A percentile compares a stretch with the other conserved stretches of the same genome.
Evolutionary conservation across 371 early-diverging fungal species (phyloP).

Genomic region (Mortierella sp.): DNA sequence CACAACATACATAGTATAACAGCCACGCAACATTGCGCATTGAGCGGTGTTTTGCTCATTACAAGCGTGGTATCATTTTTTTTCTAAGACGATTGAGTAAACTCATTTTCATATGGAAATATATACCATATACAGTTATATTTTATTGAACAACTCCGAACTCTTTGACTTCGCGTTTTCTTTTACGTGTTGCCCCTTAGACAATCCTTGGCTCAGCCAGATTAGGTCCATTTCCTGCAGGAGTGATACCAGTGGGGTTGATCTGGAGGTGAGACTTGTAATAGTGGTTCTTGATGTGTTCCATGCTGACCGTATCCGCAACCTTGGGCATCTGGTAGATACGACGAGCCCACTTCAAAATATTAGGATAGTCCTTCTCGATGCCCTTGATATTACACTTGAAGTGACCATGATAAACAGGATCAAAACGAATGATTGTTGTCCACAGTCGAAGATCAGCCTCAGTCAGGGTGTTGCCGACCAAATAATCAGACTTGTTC

Average conservation of each 20-base stretch:
- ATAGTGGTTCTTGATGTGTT: conserved; percentile 95
- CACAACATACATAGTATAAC: too few species aligned
- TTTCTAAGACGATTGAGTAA: too few species aligned
- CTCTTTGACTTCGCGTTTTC: too few species aligned
- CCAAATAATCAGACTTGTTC: conserved; percentile 76
- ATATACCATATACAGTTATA: too few species aligned
- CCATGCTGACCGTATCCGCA: conserved; percentile 87
- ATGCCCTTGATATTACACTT: conserved; percentile 90
- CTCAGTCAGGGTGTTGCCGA: conserved; percentile 86
- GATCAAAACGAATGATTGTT: conserved; percentile 91
- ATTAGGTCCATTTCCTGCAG: conserved; percentile 86
- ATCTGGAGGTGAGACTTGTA: conserved; percentile 91
- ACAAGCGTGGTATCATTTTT: too few species aligned
- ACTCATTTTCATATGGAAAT: too few species aligned
- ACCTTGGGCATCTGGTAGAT: conserved; percentile 88
- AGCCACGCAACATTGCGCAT: too few species aligned
- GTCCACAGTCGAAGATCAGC: conserved; percentile 94
- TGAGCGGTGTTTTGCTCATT: too few species aligned
- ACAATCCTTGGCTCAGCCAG: conserved; percentile 57
- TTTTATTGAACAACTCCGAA: too few species aligned
- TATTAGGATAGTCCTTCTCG: conserved; percentile 85
- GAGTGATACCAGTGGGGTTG: conserved; percentile 92
- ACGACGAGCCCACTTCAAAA: conserved; percentile 85
- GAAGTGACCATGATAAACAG: conserved; percentile 93
- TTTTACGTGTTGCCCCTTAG: conserved; percentile 11